Evolutionary conservation across 108 stramenopile species (phyloP).

Genomic region (Schizochytrium sp.): DNA sequence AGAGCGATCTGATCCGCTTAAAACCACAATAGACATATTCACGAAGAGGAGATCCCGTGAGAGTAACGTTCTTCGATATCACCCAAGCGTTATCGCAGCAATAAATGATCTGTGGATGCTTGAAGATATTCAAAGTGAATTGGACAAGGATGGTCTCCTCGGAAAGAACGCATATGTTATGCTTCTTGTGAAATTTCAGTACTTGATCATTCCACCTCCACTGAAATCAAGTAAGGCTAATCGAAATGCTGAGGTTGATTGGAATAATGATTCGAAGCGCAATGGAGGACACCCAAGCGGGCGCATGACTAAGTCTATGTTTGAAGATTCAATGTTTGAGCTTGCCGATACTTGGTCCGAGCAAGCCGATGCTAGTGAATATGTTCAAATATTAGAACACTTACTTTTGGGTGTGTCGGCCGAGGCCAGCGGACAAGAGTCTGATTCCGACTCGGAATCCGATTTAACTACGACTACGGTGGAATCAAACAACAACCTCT

Average conservation of each 20-base stretch:
- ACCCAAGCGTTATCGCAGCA: constrained; percentile 7
- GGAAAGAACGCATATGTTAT: background rate
- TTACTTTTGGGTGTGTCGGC: background rate
- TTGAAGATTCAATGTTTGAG: constrained; percentile 39
- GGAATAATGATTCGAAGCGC: background rate
- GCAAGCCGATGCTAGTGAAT: constrained; percentile 10
- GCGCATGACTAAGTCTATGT: background rate
- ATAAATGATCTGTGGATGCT: constrained; percentile 54
- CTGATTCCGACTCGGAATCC: no score
- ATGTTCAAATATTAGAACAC: background rate
- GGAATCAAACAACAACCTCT: no score
- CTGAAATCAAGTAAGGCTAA: constrained; percentile 21
- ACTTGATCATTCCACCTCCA: constrained; percentile 34
- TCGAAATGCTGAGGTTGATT: constrained; percentile 15
- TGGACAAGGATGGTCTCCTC: background rate
- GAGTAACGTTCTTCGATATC: constrained; percentile 21
- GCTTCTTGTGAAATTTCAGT: constrained; percentile 50
- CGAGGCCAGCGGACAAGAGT: background rate
- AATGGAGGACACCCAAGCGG: background rate
- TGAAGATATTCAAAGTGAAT: constrained; percentile 1
- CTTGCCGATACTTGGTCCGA: constrained; percentile 42
- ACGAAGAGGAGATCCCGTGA: background rate
- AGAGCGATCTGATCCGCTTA: no score
- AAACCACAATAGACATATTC: background rate
- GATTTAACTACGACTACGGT: no score